Evolutionary conservation across 805 yeast genomes (phyloP).

Genomic region (Metschnikowia orientalis): DNA sequence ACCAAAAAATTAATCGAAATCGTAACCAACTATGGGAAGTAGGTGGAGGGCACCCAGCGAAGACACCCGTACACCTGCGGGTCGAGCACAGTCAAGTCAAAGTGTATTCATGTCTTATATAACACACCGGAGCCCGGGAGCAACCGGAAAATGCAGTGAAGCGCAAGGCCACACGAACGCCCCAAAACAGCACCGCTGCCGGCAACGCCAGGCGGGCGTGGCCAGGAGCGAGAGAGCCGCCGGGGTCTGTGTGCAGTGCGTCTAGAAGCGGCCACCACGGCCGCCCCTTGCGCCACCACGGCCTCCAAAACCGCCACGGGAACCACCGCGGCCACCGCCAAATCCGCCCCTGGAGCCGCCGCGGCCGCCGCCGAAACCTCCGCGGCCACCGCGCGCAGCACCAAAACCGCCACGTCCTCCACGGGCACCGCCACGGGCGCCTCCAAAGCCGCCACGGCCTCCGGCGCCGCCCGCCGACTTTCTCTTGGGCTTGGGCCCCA

Average conservation of each 20-base stretch:
- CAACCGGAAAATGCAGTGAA: too few species aligned
- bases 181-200: too few species aligned
- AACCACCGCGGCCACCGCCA: conserved; percentile 26
- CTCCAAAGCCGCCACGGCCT: conserved; percentile 34
- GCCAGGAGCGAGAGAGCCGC: not conserved
- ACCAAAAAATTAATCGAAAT: too few species aligned
- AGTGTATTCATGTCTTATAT: too few species aligned
- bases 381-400: conserved; percentile 35
- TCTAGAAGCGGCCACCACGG: conserved; percentile 16
- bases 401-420: conserved; percentile 24
- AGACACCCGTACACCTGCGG: too few species aligned
- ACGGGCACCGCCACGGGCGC: conserved; percentile 30
- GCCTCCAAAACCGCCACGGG: conserved; percentile 34
- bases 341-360: conserved; percentile 41
- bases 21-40: too few species aligned
- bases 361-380: conserved; percentile 29
- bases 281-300: conserved; percentile 18
- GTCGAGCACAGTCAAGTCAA: too few species aligned
- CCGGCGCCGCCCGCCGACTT: conserved; percentile 50
- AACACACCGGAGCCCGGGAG: too few species aligned
- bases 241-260: not conserved
- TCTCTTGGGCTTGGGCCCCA: conserved; percentile 76
- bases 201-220: not conserved
- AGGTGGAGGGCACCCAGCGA: too few species aligned
- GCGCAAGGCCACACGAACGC: too few species aligned